A percentile compares a stretch with the other conserved stretches of the same genome.
Conservation (phyloP, 257 asterid genomes). For the Ligustrum vulgare region DNA sequence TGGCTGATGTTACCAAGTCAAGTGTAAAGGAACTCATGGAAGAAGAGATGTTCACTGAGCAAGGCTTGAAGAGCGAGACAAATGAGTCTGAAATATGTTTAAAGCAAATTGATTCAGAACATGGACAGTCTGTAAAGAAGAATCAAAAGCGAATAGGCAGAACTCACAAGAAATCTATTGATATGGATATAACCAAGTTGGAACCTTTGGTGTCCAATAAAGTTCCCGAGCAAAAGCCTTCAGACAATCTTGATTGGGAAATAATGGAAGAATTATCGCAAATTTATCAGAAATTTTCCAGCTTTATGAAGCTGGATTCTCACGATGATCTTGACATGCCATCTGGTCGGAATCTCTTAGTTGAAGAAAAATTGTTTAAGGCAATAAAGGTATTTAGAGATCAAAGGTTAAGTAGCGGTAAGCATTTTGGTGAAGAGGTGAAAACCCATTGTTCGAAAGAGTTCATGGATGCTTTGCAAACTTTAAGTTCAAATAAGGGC, state of each 20-base stretch:
- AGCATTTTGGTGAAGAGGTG: conserved; percentile 50
- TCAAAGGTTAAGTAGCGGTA: conserved; percentile 41
- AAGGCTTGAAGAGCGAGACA: conserved; percentile 33
- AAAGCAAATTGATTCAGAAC: conserved; percentile 29
- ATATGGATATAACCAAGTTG: conserved; percentile 42
- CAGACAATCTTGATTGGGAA: conserved; percentile 52
- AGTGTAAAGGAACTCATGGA: conserved; percentile 95
- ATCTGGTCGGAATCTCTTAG: conserved; percentile 32
- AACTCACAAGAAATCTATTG: conserved; percentile 36
- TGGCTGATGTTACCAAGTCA: conserved; percentile 34
- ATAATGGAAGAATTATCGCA: conserved; percentile 51
- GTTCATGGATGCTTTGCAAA: conserved; percentile 65
- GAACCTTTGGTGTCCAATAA: conserved; percentile 33
- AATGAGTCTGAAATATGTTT: conserved; percentile 35
- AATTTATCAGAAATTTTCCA: conserved; percentile 32
- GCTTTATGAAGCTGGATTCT: conserved; percentile 30
- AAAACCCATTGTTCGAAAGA: conserved; percentile 51
- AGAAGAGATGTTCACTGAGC: conserved; percentile 76
- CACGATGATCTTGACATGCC: conserved; percentile 32
- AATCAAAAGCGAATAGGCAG: conserved; percentile 39
- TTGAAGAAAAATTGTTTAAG: conserved; percentile 59
- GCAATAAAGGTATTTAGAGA: conserved; percentile 64
- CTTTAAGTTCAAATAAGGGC: conserved; percentile 50
- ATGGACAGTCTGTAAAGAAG: conserved; percentile 35
- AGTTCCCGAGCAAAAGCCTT: conserved; percentile 28